These are phyloP conservation scores for Ogataea nakhonphanomensis DNA, from an alignment of 805 yeast species.

Conservation along the genomic window DNA sequence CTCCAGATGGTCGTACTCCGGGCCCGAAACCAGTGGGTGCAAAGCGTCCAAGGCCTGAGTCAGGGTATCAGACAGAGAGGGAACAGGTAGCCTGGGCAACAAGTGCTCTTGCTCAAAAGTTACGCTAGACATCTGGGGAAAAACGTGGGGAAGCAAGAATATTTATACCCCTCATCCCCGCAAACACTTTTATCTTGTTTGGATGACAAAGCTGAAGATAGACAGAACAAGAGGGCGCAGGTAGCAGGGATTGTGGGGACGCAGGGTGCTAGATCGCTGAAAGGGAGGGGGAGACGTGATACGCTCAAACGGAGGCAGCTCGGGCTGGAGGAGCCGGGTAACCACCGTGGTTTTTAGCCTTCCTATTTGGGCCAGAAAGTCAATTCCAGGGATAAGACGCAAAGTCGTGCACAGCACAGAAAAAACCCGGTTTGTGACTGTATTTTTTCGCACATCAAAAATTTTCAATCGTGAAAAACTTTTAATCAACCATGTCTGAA, in stretches of 20 bases:
- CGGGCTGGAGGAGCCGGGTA: constrained; percentile 17
- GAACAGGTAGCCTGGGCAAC: constrained; percentile 63
- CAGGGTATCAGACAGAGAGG: constrained; percentile 48
- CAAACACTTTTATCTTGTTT: background rate
- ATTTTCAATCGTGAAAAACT: constrained; percentile 15
- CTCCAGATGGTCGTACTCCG: constrained; percentile 46
- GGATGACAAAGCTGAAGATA: too few relatives aligned
- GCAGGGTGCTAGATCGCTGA: background rate
- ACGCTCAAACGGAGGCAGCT: background rate
- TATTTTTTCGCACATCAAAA: constrained; percentile 8
- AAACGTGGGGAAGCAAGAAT: constrained; percentile 3
- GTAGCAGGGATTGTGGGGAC: constrained; percentile 2
- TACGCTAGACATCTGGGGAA: constrained; percentile 4
- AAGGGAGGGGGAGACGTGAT: background rate
- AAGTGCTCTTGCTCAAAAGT: constrained; percentile 41
- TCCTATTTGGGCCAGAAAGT: constrained; percentile 30
- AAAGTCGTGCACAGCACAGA: constrained; percentile 12
- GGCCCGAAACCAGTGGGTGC: constrained; percentile 54
- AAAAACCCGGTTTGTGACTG: constrained; percentile 9
- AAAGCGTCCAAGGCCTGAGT: constrained; percentile 52
- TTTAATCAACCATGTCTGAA: constrained; percentile 62
- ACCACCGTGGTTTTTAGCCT: constrained; percentile 18
- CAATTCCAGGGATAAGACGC: constrained; percentile 25
- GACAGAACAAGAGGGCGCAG: background rate
- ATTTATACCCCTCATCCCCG: constrained; percentile 13